These are phyloP conservation scores for Nicotiana knightiana DNA, from an alignment of 257 asterid genomes.

Conservation along the genomic window DNA sequence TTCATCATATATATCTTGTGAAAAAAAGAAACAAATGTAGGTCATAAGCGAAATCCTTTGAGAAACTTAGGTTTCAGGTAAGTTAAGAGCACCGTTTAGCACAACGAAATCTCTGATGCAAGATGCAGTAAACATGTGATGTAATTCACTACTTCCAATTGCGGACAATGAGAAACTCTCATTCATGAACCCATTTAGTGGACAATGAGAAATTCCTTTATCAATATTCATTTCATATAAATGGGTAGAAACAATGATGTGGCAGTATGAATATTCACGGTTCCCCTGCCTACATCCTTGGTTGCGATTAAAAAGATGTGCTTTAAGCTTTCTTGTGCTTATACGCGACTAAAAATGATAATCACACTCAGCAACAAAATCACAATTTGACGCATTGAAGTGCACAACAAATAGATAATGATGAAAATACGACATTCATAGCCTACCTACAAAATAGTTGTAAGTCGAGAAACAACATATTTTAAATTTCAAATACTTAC, in stretches of 20 bases:
- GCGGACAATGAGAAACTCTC: not conserved
- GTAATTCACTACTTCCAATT: not conserved
- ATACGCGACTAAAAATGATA: not conserved
- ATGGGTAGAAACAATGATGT: not conserved
- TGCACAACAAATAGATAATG: not conserved
- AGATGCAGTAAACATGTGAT: not conserved
- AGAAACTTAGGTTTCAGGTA: not conserved
- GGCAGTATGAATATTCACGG: not conserved
- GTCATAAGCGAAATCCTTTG: not conserved
- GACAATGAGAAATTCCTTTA: not conserved
- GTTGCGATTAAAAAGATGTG: not conserved
- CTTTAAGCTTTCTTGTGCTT: not conserved
- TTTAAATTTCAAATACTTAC: constrained; percentile 36
- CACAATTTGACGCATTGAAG: not conserved
- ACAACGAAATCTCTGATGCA: not conserved
- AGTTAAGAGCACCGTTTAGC: not conserved
- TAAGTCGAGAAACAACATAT: not conserved
- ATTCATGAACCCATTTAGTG: not conserved
- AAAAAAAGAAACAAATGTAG: not conserved
- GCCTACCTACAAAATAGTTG: not conserved
- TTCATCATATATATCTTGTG: not conserved
- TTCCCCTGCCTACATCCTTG: not conserved
- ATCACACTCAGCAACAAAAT: not conserved
- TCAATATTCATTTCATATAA: not conserved
- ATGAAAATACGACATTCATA: not conserved